A percentile compares a stretch with the other conserved stretches of the same genome.
phyloP scores from a whole-genome alignment of 2,329 filamentous ascomycete genomes.

The Fusarium newnesense region DNA sequence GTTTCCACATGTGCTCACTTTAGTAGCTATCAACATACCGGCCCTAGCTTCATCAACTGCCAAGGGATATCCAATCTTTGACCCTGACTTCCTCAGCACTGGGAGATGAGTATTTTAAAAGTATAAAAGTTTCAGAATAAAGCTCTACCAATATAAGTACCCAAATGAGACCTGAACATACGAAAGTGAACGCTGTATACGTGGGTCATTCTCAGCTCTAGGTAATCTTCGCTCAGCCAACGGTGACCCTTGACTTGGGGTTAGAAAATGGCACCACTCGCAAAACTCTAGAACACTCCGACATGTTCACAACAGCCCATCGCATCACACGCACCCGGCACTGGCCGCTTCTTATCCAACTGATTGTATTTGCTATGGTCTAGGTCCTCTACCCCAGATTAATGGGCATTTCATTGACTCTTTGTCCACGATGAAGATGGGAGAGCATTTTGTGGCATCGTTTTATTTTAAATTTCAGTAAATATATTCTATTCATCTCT shows the following conservation, averaged over 20 bases:
- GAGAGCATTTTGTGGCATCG: slow-evolving; percentile 20
- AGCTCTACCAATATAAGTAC: background rate
- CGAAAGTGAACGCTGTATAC: background rate
- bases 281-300: slow-evolving; percentile 35
- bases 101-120: background rate
- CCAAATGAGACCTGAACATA: background rate
- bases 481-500: slow-evolving; percentile 3
- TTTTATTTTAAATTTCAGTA: background rate
- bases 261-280: slow-evolving; percentile 38
- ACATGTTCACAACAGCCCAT: slow-evolving; percentile 35
- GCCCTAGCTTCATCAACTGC: background rate
- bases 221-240: background rate
- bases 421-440: background rate
- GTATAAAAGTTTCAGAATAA: background rate
- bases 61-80: background rate
- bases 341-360: background rate
- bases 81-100: background rate
- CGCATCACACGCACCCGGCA: slow-evolving; percentile 30
- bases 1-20: background rate
- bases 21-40: background rate
- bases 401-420: slow-evolving; percentile 14
- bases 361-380: background rate
- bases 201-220: slow-evolving; percentile 1
- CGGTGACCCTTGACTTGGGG: background rate
- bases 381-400: slow-evolving; percentile 36